A percentile compares a stretch with the other conserved stretches of the same genome.
Evolutionary conservation across 768 basidiomycete genomes (phyloP).

Genomic region (Pulveroboletus sp.): DNA sequence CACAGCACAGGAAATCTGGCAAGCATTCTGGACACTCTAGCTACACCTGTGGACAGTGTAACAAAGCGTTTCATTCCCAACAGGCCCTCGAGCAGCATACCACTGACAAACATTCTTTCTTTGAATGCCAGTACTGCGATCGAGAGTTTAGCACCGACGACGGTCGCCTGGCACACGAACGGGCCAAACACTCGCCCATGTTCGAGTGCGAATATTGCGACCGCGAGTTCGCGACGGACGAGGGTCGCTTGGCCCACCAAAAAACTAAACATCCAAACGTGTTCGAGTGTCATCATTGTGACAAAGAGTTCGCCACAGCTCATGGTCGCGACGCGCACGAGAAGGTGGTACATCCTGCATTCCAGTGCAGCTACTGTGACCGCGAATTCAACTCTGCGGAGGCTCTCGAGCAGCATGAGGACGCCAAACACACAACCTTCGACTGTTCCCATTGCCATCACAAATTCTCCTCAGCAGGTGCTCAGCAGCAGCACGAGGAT

Average conservation of each 20-base stretch:
- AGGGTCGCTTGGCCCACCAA: slow-evolving; percentile 12
- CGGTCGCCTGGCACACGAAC: slow-evolving; percentile 10
- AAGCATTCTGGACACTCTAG: slow-evolving; percentile 9
- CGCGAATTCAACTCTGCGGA: slow-evolving; percentile 4
- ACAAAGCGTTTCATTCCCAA: slow-evolving; percentile 1
- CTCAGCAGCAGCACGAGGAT: slow-evolving; percentile 11
- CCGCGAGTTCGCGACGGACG: slow-evolving; percentile 1
- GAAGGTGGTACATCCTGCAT: background rate
- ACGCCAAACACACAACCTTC: slow-evolving; percentile 6
- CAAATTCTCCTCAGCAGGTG: slow-evolving; percentile 1
- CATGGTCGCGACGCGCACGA: slow-evolving; percentile 8
- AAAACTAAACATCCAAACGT: slow-evolving; percentile 1
- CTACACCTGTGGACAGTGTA: slow-evolving; percentile 8
- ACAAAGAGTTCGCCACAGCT: slow-evolving; percentile 3
- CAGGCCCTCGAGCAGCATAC: slow-evolving; percentile 16
- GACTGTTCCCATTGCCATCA: slow-evolving; percentile 12
- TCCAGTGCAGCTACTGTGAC: slow-evolving; percentile 13
- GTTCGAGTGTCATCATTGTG: slow-evolving; percentile 13
- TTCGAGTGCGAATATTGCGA: slow-evolving; percentile 17
- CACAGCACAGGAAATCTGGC: slow-evolving; percentile 14
- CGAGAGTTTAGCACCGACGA: slow-evolving; percentile 3
- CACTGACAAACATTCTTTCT: slow-evolving; percentile 5
- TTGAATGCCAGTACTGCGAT: slow-evolving; percentile 19
- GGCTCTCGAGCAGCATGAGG: slow-evolving; percentile 8
- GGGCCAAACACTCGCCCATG: slow-evolving; percentile 2